Base-by-base conservation (phyloP, 139 green algal species). In the Chlorella sorokiniana region DNA sequence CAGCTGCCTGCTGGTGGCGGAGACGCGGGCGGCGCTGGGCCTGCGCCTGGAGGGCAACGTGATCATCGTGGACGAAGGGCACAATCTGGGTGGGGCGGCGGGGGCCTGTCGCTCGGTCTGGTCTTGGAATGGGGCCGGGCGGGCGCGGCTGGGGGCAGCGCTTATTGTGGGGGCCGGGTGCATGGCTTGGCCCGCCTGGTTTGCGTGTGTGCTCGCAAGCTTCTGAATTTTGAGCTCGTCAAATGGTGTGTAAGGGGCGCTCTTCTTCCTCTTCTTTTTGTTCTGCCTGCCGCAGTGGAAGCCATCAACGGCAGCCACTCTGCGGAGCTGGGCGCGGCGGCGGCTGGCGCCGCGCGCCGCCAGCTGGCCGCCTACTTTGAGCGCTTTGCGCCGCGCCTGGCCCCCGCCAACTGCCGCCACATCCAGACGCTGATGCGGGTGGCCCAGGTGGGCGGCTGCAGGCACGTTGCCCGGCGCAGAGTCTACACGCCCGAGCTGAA, bases 41-140 rank as follows among this genome's bases (percentile, higher is more conserved):
- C 77, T 97, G 23, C 45, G 70, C 3, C 79, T 96, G 29, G 61
- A 90, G 35, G 90, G 84, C 59, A 88, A 67, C 25, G 90, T 99
- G 29, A 85, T 99, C 18, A 86, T 99, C 23, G 83, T 99, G 23
- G 96, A 99, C 78, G 96, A 99, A 89, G 96, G 94, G 4, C 96
- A 99, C 91, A 99, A 99, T 89, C 89, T 99, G 38, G 81, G 62
- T 81, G 72, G 35, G 79, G 38, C 9, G 63, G 9, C 3, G 63
- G 2, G 11, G 3, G 25, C 7, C 7, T 61, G 25, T 42, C 6
- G 2, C 3, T 14, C 16, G 33, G 68, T 8, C 20, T 31, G 68
- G 11, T 59, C 10, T 10, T 71, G 33, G 64, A 33, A n/a, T 6
- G 7, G 35, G n/a, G n/a, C n/a, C n/a, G n/a, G n/a, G n/a, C n/a